These are phyloP conservation scores for Lipomyces sp. DNA, from an alignment of 805 yeast species.

Conservation along the genomic window DNA sequence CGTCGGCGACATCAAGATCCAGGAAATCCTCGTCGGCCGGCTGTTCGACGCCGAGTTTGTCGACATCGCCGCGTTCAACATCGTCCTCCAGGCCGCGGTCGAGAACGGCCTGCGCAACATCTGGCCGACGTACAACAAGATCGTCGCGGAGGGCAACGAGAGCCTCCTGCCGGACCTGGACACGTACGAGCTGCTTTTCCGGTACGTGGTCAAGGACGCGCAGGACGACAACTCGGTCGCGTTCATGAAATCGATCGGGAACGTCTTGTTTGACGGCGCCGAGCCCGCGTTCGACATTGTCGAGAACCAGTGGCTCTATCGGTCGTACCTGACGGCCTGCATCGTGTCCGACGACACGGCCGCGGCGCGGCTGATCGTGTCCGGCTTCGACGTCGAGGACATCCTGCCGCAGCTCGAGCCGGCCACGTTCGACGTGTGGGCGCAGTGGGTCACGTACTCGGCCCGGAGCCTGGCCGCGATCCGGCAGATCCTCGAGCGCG, in stretches of 20 bases:
- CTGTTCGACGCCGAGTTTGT: slow-evolving; percentile 4
- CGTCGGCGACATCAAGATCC: slow-evolving; percentile 14
- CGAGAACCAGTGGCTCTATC: slow-evolving; percentile 14
- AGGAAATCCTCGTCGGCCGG: slow-evolving; percentile 12
- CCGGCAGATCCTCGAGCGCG: slow-evolving; percentile 17
- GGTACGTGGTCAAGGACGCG: slow-evolving; percentile 18
- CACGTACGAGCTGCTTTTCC: slow-evolving; percentile 25
- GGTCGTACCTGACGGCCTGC: slow-evolving; percentile 25
- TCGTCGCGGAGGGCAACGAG: background rate
- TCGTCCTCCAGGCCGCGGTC: slow-evolving; percentile 25
- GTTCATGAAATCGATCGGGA: slow-evolving; percentile 13
- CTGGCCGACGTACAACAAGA: slow-evolving; percentile 14
- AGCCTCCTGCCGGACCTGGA: slow-evolving; percentile 18
- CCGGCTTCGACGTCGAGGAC: slow-evolving; percentile 12
- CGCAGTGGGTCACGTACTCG: slow-evolving; percentile 38
- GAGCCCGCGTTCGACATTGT: slow-evolving; percentile 15
- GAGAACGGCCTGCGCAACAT: slow-evolving; percentile 15
- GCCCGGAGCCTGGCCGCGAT: slow-evolving; percentile 20
- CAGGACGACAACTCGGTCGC: slow-evolving; percentile 9
- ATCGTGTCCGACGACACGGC: slow-evolving; percentile 8
- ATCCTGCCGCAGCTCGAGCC: slow-evolving; percentile 27
- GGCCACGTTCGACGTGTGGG: slow-evolving; percentile 40
- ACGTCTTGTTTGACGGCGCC: slow-evolving; percentile 9
- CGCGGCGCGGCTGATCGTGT: slow-evolving; percentile 2
- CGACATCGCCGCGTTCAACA: slow-evolving; percentile 23